A percentile compares a stretch with the other conserved stretches of the same genome.
These are phyloP conservation scores for Chalciporus pseudorubinellus DNA, from an alignment of 768 basidiomycete species.

Conservation along the genomic window DNA sequence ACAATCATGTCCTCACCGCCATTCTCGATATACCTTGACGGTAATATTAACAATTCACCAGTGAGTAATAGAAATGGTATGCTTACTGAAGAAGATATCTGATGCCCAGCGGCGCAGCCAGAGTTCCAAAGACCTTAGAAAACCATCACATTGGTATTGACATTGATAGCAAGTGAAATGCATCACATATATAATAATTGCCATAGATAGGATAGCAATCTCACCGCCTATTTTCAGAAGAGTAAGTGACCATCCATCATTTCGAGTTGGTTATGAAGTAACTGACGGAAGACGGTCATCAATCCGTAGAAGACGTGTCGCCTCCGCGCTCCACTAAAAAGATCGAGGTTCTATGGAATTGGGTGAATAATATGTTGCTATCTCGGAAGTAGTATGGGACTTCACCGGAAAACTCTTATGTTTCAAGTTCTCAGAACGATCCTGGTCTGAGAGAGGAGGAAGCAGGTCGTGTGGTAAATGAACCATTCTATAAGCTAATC, in stretches of 20 bases:
- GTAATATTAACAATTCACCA: background rate
- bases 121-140: constrained; percentile 12
- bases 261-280: background rate
- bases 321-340: constrained; percentile 11
- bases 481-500: constrained; percentile 37
- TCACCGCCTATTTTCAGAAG: background rate
- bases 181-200: background rate
- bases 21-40: constrained; percentile 54
- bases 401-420: constrained; percentile 31
- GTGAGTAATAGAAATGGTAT: background rate
- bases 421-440: constrained; percentile 32
- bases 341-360: constrained; percentile 22
- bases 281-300: background rate
- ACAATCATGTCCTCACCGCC: constrained; percentile 42
- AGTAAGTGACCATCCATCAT: background rate
- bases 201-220: background rate
- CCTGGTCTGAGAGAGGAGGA: constrained; percentile 49
- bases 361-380: background rate
- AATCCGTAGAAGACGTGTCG: constrained; percentile 4
- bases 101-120: constrained; percentile 29
- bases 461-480: constrained; percentile 42
- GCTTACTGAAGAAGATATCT: constrained; percentile 30
- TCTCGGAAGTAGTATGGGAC: background rate
- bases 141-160: background rate
- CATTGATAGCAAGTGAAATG: background rate